Base-by-base conservation (phyloP, 2,329 filamentous ascomycete genomes). In the Ophiostoma populinum region DNA sequence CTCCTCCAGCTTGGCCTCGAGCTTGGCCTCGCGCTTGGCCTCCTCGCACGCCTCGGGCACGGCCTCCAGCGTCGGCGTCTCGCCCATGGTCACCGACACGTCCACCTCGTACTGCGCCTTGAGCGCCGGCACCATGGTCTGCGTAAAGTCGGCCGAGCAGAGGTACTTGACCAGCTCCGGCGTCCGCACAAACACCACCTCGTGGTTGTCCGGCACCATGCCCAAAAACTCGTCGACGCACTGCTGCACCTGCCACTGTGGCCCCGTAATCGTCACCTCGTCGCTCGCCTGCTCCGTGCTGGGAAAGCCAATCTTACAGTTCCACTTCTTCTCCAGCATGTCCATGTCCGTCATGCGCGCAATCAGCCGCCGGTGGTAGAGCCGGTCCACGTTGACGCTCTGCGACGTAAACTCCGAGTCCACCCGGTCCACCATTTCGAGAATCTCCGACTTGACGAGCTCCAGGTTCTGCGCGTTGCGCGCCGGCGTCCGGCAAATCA, bases 221-320 rank as follows among this genome's bases (percentile, higher is more conserved):
- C 86, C 86, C 58, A 98, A 61, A 47, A 98, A 87, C 50, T 90
- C 85, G 54, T 98, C 90, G 33, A 94, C 85, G 47, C 87, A 92
- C 53, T 92, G 80, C 42, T 90, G 87, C 24, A 98, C 87, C 65
- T 95, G 90, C 70, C 92, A 98, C 60, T 95, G 87, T 33, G 90
- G 90, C 5, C 90, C 90, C 42, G 85, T 93, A 39, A 98, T 85
- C 13, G 80, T 92, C 35, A 98, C 85, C 50, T 92, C 80, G 50
- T 98, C 90, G 53, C 87, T 95, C 16, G 90, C 90, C 57, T 92
- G 80, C 55, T 98, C 90, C 8, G 90, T 95, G 58, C 86, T 93
- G 7, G 90, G 90, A 53, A 98, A 98, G 46, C 85, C 81, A 51
- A 98, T 92, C 63, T 95, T 95, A 75, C 90, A 98, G 56, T 95